phyloP scores from a whole-genome alignment of 2,329 filamentous ascomycete genomes.

The Thielaviopsis musarum region DNA sequence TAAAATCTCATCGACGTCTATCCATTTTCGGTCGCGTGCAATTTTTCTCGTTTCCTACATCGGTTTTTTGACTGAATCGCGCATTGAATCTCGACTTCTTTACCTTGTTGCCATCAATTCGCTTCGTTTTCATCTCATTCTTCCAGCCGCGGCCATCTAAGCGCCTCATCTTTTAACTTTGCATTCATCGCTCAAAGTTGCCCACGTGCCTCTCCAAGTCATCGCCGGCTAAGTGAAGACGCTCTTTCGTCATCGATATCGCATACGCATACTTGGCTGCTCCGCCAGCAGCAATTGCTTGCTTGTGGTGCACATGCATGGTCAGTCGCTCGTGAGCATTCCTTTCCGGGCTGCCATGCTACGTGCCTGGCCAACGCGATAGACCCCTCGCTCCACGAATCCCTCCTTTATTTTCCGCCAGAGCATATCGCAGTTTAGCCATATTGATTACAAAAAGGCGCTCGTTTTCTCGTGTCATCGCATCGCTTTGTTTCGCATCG shows the following conservation, averaged over 20 bases:
- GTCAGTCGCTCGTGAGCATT: conserved; percentile 1
- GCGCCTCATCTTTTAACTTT: neutral
- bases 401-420: neutral
- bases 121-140: neutral
- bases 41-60: neutral
- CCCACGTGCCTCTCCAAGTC: neutral
- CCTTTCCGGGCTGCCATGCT: conserved; percentile 6
- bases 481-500: neutral
- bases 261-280: neutral
- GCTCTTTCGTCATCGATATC: neutral
- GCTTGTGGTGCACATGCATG: conserved; percentile 5
- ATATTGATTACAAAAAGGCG: neutral
- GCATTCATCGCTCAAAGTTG: neutral
- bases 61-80: neutral
- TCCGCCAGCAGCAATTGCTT: neutral
- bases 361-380: conserved; percentile 3
- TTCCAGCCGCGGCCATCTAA: neutral
- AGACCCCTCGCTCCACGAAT: neutral
- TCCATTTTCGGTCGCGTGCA: neutral
- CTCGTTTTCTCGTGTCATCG: neutral
- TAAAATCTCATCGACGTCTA: neutral
- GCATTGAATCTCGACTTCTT: neutral
- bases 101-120: neutral
- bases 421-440: neutral
- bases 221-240: neutral